Conservation (phyloP, 257 asterid genomes). For the Solanum bukasovii region DNA sequence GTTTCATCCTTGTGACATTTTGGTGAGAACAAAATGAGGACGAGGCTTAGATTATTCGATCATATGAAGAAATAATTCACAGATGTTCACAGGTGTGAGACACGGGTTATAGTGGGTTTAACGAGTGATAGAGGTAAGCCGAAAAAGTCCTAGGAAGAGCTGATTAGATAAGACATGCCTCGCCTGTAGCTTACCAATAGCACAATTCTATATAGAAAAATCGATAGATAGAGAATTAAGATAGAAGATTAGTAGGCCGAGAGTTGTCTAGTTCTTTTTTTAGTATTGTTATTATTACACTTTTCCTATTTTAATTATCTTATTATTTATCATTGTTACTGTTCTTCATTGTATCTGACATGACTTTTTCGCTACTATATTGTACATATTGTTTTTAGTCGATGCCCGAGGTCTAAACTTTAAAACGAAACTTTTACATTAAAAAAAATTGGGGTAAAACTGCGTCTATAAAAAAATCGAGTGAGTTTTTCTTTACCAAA, state of each 20-base stretch:
- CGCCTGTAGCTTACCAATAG: rapidly evolving
- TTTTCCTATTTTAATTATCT: not conserved
- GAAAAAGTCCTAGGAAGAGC: not conserved
- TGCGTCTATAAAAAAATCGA: not conserved
- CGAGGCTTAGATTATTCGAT: not conserved
- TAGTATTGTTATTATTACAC: not conserved
- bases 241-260: not conserved
- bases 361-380: not conserved
- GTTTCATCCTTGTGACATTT: no score
- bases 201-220: not conserved
- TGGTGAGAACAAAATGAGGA: not conserved
- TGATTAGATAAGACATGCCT: not conserved
- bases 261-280: not conserved
- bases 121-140: not conserved
- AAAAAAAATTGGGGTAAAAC: not conserved
- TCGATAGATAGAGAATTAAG: rapidly evolving
- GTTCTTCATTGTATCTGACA: not conserved
- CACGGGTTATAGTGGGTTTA: not conserved
- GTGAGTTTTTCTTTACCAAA: not conserved
- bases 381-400: not conserved
- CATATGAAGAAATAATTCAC: not conserved
- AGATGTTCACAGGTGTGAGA: rapidly evolving
- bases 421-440: not conserved
- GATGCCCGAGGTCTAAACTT: not conserved
- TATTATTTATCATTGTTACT: not conserved